Conservation (phyloP, 2,329 filamentous ascomycete genomes). For the Talaromyces sp. region DNA sequence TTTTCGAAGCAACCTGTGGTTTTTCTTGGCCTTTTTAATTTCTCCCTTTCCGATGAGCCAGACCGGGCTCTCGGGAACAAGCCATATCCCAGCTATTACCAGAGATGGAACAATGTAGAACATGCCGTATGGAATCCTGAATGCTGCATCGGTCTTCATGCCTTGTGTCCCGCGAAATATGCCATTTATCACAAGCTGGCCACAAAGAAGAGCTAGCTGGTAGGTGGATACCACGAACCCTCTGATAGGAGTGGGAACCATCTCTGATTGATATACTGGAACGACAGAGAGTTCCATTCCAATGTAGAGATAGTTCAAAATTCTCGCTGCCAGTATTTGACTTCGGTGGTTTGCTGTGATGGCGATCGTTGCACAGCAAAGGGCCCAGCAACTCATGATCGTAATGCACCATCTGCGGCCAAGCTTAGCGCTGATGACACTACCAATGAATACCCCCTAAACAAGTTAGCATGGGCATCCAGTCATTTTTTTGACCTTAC, state of each 20-base stretch:
- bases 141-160: background rate
- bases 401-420: background rate
- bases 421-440: background rate
- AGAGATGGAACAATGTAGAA: background rate
- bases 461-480: too few relatives aligned
- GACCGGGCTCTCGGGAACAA: background rate
- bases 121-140: background rate
- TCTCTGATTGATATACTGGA: constrained; percentile 32
- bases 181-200: background rate
- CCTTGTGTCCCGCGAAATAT: background rate
- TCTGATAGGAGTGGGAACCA: constrained; percentile 21
- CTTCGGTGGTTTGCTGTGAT: constrained; percentile 10
- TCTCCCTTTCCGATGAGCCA: background rate
- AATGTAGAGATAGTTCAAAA: constrained; percentile 44
- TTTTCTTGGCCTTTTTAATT: constrained; percentile 15
- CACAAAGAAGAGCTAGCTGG: constrained; percentile 15
- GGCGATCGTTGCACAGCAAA: background rate
- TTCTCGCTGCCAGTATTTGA: constrained; percentile 40
- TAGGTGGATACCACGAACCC: constrained; percentile 24
- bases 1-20: constrained; percentile 25
- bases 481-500: too few relatives aligned
- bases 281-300: constrained; percentile 46
- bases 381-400: background rate
- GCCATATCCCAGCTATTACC: background rate
- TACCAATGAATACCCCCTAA: background rate